Base-by-base conservation (phyloP, 2,329 filamentous ascomycete species). In the Cadophora luteo-olivacea region DNA sequence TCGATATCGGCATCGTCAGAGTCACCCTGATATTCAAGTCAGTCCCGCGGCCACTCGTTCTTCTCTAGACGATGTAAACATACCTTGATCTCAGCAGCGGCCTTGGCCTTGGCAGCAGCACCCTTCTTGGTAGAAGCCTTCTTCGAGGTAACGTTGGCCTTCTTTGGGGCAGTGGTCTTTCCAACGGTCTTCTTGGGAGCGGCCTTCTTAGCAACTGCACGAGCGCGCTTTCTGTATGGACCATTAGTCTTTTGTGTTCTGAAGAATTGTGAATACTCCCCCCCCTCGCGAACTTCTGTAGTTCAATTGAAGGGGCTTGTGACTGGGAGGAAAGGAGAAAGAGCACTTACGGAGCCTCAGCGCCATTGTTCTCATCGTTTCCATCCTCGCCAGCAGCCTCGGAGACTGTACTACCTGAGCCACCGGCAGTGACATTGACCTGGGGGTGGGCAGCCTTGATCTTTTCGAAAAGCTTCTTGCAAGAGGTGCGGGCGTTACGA, bases 401-500 rank as follows among this genome's bases (percentile, higher is more conserved):
- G 4, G 45, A 24, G 14, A 22, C 65, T 22, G 32, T 54, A 38
- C 14, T 4, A n/a, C 41, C 61, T 32, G 16, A 48, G 24, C 24
- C 51, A 8, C 55, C 64, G 33, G 22, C 22, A 54, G 22, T 41
- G 32, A n/a, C 25, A 5, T 25, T 25, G n/a, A 64, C n/a, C 32
- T 52, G 49, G 6, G 51, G 51, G 32, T 64, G 45, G 22, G 38
- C 36, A 24, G 41, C 63, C 52, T 69, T 70, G 2, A 76, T 51
- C 68, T 73, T 75, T 1, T 72, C 68, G n/a, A 70, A 72, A 1
- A 75, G 22, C 3, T 70, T 72, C 54, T 75, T 75, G 38, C 68
- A 68, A 11, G 69, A 41, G 3, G 64, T 1, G 1, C 67, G 64
- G 68, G 81, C 81, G 67, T 80, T 82, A 61, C 80, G 81, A 62